Percentiles rank a stretch among this genome's conserved stretches.
phyloP scores from a whole-genome alignment of 352 stramenopile species.

The Thalassiosira mediterranea region DNA sequence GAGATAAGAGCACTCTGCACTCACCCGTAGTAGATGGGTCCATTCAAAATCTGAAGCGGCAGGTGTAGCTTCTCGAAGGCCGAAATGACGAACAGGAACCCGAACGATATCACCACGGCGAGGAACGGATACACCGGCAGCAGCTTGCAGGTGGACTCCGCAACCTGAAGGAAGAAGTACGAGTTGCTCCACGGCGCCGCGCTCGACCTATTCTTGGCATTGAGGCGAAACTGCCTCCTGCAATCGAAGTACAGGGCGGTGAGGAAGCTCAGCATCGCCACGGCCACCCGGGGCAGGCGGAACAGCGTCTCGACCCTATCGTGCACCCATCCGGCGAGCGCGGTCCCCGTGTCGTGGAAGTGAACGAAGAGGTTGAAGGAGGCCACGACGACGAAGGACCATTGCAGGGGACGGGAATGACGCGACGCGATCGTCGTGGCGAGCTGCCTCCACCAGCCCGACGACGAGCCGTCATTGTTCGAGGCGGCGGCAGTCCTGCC shows the following conservation, averaged over 20 bases:
- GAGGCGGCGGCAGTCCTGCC: not conserved
- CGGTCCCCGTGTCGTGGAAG: slow-evolving; percentile 37
- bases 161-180: slow-evolving; percentile 57
- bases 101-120: slow-evolving; percentile 77
- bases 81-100: slow-evolving; percentile 76
- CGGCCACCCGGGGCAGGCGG: slow-evolving; percentile 57
- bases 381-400: slow-evolving; percentile 22
- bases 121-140: slow-evolving; percentile 77
- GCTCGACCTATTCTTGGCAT: slow-evolving; percentile 16
- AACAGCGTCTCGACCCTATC: slow-evolving; percentile 35
- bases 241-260: slow-evolving; percentile 71
- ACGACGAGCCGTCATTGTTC: slow-evolving; percentile 3
- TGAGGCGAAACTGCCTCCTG: slow-evolving; percentile 23
- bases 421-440: slow-evolving; percentile 4
- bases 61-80: slow-evolving; percentile 67
- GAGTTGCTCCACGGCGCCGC: slow-evolving; percentile 29
- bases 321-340: slow-evolving; percentile 42
- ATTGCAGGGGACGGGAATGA: slow-evolving; percentile 23
- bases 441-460: not conserved
- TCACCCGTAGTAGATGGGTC: slow-evolving; percentile 80
- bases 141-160: slow-evolving; percentile 55
- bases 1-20: too few species aligned
- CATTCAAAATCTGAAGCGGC: slow-evolving; percentile 60
- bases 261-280: slow-evolving; percentile 66
- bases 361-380: slow-evolving; percentile 64